Evolutionary conservation across 2,329 filamentous ascomycete genomes (phyloP), one percentile per base, ranked within the genome.

Genomic region (Fusarium oxysporum): DNA sequence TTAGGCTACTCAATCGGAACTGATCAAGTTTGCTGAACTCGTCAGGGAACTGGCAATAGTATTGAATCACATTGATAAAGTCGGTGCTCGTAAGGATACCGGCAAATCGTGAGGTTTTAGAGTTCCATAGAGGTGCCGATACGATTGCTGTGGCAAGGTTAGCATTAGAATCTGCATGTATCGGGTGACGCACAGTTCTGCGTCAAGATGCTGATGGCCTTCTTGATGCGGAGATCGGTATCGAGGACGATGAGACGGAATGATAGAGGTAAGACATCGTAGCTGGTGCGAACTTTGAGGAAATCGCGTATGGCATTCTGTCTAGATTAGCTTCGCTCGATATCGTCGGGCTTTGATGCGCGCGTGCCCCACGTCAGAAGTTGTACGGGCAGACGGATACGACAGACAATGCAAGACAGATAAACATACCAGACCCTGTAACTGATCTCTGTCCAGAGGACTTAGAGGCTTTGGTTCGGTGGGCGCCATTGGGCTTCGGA

Each of bases 1-100:
- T 90, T 65, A 99, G 88, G 80, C 94, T 97, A 84, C 93, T 96
- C 70, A 99, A 85, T 51, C 94, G 92, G 81, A 99, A 98, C 82
- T 97, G 93, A 75, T 98, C 96, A 77, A 99, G 93, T 80, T 96
- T 92, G 74, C 92, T 91, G 69, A 98, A 89, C 65, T 95, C 93
- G 75, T 97, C 94, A 5, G 96, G 96, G 77, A 96, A 97, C 83
- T 98, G 95, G 87, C 95, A 98, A 86, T 99, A 98, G 84, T 99
- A 99, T 82, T 98, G 96, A 44, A 99, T 97, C 64, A 99, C 92
- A 80, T 99, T 99, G 84, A 99, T 97, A 82, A 96, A 99, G 84
- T 99, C 96, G 69, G 95, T 97, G 71, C 95, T 96, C 33, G 96
- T 99, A 74, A 99, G 88, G 54, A 99, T 89, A 43, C 96, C 96